Conservation (phyloP, 805 yeast species). For the Torulaspora quercuum region DNA sequence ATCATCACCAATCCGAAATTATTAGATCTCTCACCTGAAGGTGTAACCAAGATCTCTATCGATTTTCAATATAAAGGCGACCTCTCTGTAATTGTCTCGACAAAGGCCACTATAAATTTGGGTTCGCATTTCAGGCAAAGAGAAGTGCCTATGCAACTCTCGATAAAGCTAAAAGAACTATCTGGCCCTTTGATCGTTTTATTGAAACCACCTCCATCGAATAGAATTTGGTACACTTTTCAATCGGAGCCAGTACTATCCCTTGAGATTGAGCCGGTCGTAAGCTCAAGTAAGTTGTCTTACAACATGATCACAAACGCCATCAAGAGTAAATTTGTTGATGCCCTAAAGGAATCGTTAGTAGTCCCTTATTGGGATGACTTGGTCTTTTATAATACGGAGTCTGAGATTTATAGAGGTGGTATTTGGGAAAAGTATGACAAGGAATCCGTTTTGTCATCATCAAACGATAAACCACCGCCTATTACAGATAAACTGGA, state of each 20-base stretch:
- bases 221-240: conserved; percentile 87
- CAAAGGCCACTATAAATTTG: conserved; percentile 70
- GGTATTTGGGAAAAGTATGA: conserved; percentile 71
- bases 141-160: conserved; percentile 70
- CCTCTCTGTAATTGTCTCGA: conserved; percentile 71
- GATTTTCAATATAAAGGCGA: conserved; percentile 71
- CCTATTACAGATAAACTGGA: too few species aligned
- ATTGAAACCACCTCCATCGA: conserved; percentile 87
- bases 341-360: conserved; percentile 71
- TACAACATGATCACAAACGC: conserved; percentile 76
- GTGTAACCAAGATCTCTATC: conserved; percentile 59
- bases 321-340: conserved; percentile 73
- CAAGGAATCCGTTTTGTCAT: too few species aligned
- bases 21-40: conserved; percentile 72
- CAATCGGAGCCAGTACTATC: conserved; percentile 72
- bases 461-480: too few species aligned
- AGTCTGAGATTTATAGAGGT: conserved; percentile 74
- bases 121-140: conserved; percentile 72
- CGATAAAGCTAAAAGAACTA: conserved; percentile 61
- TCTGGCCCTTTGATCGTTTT: conserved; percentile 70
- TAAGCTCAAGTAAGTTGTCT: conserved; percentile 76
- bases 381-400: conserved; percentile 62
- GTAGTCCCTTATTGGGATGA: conserved; percentile 92
- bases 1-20: conserved; percentile 69
- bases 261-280: conserved; percentile 82